Evolutionary conservation across 2,329 filamentous ascomycete species (phyloP).

Genomic region (Verticillium tricorpus): DNA sequence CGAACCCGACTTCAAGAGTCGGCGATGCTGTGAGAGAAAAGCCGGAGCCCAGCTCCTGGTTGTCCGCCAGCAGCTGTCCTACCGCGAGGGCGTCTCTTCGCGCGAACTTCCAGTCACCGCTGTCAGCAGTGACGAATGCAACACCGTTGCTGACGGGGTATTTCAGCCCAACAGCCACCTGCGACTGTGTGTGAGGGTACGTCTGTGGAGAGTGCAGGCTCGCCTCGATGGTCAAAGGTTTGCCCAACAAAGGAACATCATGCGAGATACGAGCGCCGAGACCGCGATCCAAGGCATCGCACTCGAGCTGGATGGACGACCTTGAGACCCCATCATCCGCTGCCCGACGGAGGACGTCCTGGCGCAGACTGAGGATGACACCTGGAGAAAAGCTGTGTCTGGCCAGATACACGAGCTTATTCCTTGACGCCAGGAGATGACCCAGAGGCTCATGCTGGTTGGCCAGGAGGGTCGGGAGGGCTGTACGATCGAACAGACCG

Average conservation of each 20-base stretch:
- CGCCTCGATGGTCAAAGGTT: slow-evolving; percentile 31
- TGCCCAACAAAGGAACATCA: slow-evolving; percentile 21
- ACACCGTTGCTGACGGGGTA: slow-evolving; percentile 27
- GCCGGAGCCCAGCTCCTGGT: slow-evolving; percentile 22
- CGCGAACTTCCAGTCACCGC: slow-evolving; percentile 31
- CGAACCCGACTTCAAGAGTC: slow-evolving; percentile 37
- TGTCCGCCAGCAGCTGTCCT: slow-evolving; percentile 25
- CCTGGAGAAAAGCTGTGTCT: slow-evolving; percentile 23
- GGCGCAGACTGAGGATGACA: slow-evolving; percentile 30
- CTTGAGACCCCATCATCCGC: slow-evolving; percentile 7
- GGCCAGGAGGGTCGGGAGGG: slow-evolving; percentile 25
- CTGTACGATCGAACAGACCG: slow-evolving; percentile 27
- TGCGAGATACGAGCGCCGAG: slow-evolving; percentile 32
- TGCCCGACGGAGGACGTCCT: slow-evolving; percentile 27
- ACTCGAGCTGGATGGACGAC: slow-evolving; percentile 28
- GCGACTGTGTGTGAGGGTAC: slow-evolving; percentile 17
- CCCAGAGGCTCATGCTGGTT: slow-evolving; percentile 35
- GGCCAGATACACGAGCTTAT: background rate
- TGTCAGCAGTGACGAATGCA: slow-evolving; percentile 34
- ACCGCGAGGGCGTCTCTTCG: slow-evolving; percentile 24
- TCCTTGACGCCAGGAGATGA: background rate
- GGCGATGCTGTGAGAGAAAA: slow-evolving; percentile 25
- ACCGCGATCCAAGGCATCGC: slow-evolving; percentile 30
- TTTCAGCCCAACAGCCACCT: slow-evolving; percentile 26
- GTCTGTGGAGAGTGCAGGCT: slow-evolving; percentile 20